Base-by-base conservation (phyloP, 768 basidiomycete species). In the Pleurotus platypus region DNA sequence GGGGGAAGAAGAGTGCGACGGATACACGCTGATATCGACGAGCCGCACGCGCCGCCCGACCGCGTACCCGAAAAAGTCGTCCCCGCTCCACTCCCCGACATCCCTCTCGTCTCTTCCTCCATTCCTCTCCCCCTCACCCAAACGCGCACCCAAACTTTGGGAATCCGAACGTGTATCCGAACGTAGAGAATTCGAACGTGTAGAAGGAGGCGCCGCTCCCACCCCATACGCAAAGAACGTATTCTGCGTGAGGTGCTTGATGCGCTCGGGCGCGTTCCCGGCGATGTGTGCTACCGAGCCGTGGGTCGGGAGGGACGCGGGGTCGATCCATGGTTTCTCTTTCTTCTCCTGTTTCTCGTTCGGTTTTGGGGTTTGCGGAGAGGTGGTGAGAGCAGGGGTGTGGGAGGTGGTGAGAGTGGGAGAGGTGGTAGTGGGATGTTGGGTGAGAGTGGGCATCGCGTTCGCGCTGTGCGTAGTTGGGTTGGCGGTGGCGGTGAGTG, bases 181-280 rank as follows among this genome's bases (percentile, higher is more conserved):
- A n/a, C n/a, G n/a, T n/a, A n/a, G n/a, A n/a, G n/a, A n/a, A n/a
- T n/a, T n/a, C n/a, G n/a, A n/a, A n/a, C n/a, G n/a, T n/a, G n/a
- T n/a, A n/a, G n/a, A n/a, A n/a, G n/a, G n/a, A n/a, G 27, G 15
- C 30, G 30, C 3, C 1, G 24, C 76, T 12, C 86, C 87, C 16
- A 88, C 84, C n/a, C 88, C 88, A 60, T 89, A 90, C 18, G 80
- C 75, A 58, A 79, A 80, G 67, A 84, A 84, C 0, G 84, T 86
- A 69, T 89, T 89, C 60, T 82, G 75, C 57, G 78, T 82, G 56
- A 90, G 76, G 59, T 84, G 85, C 62, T 89, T 89, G 55, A 86
- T 78, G 61, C 76, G 79, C 62, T 76, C 70, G 1, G 86, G 78
- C 4, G 80, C 85, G 61, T 86, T 88, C 4, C 88, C 88, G n/a